A percentile compares a stretch with the other conserved stretches of the same genome.
These are phyloP conservation scores for Phytophthora pisi DNA, from an alignment of 352 stramenopile genomes.

Conservation along the genomic window DNA sequence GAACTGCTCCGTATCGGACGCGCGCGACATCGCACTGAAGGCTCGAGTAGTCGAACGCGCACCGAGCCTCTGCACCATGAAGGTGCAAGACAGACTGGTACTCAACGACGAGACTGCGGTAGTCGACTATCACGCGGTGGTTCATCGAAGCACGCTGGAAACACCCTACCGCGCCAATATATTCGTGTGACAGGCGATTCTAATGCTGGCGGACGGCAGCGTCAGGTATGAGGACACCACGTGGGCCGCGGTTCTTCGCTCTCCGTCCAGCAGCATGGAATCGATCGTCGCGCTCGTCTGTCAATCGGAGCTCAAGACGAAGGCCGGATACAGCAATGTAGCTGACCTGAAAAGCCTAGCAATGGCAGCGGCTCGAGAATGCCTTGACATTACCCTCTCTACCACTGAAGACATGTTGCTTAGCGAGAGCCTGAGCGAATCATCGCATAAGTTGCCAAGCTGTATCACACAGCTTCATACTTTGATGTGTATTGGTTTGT, in stretches of 20 bases:
- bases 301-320: constrained; percentile 12
- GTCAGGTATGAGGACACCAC: constrained; percentile 12
- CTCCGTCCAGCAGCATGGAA: constrained; percentile 3
- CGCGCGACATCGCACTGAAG: not conserved
- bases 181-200: constrained; percentile 27
- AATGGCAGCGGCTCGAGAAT: constrained; percentile 11
- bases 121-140: constrained; percentile 14
- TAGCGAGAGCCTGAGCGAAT: constrained; percentile 5
- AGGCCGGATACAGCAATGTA: not conserved
- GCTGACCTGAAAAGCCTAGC: constrained; percentile 2
- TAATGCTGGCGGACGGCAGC: not conserved
- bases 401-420: constrained; percentile 28
- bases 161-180: not conserved
- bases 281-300: constrained; percentile 23
- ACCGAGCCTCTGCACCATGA: constrained; percentile 16
- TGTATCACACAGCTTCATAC: no score
- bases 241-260: constrained; percentile 20
- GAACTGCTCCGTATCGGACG: not conserved
- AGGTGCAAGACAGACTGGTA: constrained; percentile 2
- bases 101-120: not conserved
- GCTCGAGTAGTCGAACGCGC: constrained; percentile 14
- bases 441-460: not conserved
- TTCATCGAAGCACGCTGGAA: not conserved
- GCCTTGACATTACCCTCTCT: constrained; percentile 19
- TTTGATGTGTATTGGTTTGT: no score